Evolutionary conservation across 2,329 filamentous ascomycete genomes (phyloP).

Genomic region (Sporothrix phasma): DNA sequence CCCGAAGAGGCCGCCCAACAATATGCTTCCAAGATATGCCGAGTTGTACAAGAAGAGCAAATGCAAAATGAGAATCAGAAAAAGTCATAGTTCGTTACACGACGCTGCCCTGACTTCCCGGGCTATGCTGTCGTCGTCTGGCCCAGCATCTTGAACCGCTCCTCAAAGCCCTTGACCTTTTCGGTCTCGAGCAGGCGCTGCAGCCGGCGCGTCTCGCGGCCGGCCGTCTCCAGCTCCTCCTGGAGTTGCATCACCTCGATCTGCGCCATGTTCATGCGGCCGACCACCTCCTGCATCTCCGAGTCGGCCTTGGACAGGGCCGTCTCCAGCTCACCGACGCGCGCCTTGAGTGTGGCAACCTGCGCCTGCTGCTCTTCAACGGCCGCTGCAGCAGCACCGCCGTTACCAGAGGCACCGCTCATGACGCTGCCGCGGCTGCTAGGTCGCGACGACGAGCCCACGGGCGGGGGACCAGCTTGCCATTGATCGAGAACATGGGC

Average conservation of each 20-base stretch:
- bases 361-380: conserved; percentile 54
- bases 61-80: neutral
- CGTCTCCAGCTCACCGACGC: conserved; percentile 76
- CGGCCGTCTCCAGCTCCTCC: conserved; percentile 62
- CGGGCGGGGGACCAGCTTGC: conserved; percentile 19
- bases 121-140: neutral
- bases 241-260: conserved; percentile 75
- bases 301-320: conserved; percentile 64
- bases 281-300: conserved; percentile 77
- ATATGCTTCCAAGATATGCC: neutral
- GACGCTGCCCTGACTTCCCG: neutral
- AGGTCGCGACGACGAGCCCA: conserved; percentile 10
- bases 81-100: neutral
- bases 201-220: conserved; percentile 59
- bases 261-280: conserved; percentile 72
- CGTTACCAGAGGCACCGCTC: conserved; percentile 2
- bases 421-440: conserved; percentile 34
- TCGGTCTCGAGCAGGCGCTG: conserved; percentile 58
- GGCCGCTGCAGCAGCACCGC: neutral
- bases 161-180: conserved; percentile 44
- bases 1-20: neutral
- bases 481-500: conserved; percentile 45
- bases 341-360: conserved; percentile 64
- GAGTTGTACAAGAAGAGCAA: neutral
- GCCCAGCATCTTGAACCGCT: conserved; percentile 29